Base-by-base conservation (phyloP, 2,329 filamentous ascomycete species). In the Chaetomium olivaceum region DNA sequence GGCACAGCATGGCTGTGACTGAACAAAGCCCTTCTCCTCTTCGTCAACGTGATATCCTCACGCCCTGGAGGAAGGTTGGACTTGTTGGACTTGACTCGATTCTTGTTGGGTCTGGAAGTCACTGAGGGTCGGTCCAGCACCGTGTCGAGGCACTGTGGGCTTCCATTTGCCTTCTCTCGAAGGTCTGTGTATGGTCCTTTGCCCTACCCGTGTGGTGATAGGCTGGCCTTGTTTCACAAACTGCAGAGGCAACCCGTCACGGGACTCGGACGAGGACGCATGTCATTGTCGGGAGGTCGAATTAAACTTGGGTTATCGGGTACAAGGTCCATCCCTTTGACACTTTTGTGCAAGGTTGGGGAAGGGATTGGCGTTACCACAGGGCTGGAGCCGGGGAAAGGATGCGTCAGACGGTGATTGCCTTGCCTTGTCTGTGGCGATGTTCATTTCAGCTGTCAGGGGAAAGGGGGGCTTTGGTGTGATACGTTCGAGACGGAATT, bases 101-200 rank as follows among this genome's bases (percentile, higher is more conserved):
- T 29, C 33, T n/a, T 12, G 19, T 33, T 19, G 8, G 31, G 16
- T 3, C 4, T 52, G 21, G 12, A 52, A 16, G 23, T 31, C 29
- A 65, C 23, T 61, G 58, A 51, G 7, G 43, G 12, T 43, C 21
- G n/a, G 7, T 36, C 14, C n/a, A 29, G 25, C 39, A 67, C 65
- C 61, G 65, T 67, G 61, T 14, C 36, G 29, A 12, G 19, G 36
- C 58, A 67, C 65, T 67, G 65, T 67, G 58, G 19, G 12, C 23
- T 33, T 50, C 7, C 12, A 50, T 33, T 8, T 48, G 4, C 48
- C 12, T 39, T 25, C 39, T 31, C 33, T 43, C 23, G 25, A 63
- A 46, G 55, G 14, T 9, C 33, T 31, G 19, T 46, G 31, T 36
- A 8, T 12, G 19, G 36, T 14, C 27, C 16, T 36, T 56, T 12